phyloP scores from a whole-genome alignment of 305 asterid species.

The Caryopteris hybrid region DNA sequence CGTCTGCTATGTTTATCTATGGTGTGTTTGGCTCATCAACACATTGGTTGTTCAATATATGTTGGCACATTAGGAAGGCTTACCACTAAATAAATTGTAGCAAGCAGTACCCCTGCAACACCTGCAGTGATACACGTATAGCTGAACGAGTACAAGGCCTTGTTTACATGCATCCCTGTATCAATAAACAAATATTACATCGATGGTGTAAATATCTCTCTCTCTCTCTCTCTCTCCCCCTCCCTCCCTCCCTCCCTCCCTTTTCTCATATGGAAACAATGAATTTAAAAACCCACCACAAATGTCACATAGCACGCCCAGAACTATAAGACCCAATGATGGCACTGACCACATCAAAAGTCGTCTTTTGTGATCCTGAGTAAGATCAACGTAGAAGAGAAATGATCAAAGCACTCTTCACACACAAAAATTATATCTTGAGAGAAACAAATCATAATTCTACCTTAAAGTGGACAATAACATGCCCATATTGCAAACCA shows the following conservation, averaged over 20 bases:
- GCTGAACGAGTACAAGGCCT: slow-evolving; percentile 65
- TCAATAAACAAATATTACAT: background rate
- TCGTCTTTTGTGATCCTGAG: slow-evolving; percentile 59
- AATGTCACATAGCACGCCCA: slow-evolving; percentile 42
- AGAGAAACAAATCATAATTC: background rate
- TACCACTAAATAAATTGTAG: slow-evolving; percentile 53
- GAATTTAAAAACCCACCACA: slow-evolving; percentile 37
- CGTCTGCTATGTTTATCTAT: too few relatives aligned
- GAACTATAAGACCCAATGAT: slow-evolving; percentile 34
- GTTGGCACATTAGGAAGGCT: too few relatives aligned
- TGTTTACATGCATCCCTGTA: slow-evolving; percentile 64
- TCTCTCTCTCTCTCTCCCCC: too few relatives aligned
- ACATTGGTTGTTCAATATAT: too few relatives aligned
- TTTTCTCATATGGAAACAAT: background rate
- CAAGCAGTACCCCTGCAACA: slow-evolving; percentile 56
- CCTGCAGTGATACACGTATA: slow-evolving; percentile 62
- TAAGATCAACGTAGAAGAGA: background rate
- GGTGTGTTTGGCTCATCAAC: too few relatives aligned
- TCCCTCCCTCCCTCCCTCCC: too few relatives aligned
- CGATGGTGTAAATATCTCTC: background rate
- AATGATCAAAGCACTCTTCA: background rate
- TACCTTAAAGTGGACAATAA: slow-evolving; percentile 67
- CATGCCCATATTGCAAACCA: slow-evolving; percentile 67
- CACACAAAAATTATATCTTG: background rate
- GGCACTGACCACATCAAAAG: slow-evolving; percentile 49